Base-by-base conservation (phyloP, 345 rosid genomes). In the Linum usitatissimum region DNA sequence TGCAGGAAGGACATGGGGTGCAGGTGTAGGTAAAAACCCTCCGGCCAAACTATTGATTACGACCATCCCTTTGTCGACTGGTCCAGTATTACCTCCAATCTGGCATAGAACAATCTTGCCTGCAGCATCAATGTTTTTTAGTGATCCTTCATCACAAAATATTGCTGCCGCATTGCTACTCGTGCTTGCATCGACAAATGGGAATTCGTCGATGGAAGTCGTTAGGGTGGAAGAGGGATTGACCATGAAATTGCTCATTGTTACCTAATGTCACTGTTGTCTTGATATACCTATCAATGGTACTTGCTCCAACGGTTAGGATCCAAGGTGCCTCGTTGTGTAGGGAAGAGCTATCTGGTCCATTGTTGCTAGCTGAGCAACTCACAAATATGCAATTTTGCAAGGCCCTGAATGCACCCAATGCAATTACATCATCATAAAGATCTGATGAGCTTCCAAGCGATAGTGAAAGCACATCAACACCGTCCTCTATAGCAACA, bases 261-360 rank as follows among this genome's bases (percentile, higher is more conserved):
- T 18, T 59, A 31, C 62, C 62, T 31, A 59, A 18, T 19, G 3
- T 17, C 45, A 59, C 62, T 8, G 45, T 36, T 59, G 62, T 40
- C 31, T 19, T 59, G 5, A 59, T 34, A 17, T 14, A 6, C 18
- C 62, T 59, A 15, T 59, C 62, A 14, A 34, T 19, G 8, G 62
- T 59, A n/a, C 62, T 34, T 34, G 62, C 62, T 30, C 62, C 62
- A 12, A 59, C 62, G 8, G 62, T 59, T 19, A 59, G 20, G n/a
- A 59, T 59, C 62, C 62, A 59, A 3, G 62, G 62, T 12, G 62
- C 62, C 48, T 59, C 62, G 6, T 59, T 59, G 12, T 39, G 17
- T 4, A 59, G n/a, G 3, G 62, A 59, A 34, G 45, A 23, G 6
- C 31, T 59, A n/a, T 34, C 62, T 3, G 62, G 62, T 5, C 62